A percentile compares a stretch with the other conserved stretches of the same genome.
These are phyloP conservation scores for Scutellaria minor DNA, from an alignment of 257 asterid genomes.

Conservation along the genomic window DNA sequence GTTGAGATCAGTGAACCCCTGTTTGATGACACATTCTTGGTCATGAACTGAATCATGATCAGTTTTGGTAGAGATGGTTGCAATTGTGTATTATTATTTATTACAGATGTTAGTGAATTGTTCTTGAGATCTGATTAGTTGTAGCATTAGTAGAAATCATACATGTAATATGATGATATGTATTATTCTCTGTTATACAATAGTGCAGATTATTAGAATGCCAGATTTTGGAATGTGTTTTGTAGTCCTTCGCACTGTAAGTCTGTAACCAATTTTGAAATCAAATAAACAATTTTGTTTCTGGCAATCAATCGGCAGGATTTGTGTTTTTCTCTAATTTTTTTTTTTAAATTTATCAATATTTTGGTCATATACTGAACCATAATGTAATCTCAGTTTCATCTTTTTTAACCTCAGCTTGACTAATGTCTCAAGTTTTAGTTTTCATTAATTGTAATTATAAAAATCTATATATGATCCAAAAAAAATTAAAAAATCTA, in stretches of 20 bases:
- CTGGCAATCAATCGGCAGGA: not conserved
- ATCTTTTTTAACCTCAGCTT: too few species aligned
- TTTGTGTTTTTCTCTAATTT: not conserved
- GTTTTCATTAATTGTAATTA: too few species aligned
- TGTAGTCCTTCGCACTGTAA: not conserved
- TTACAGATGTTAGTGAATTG: not conserved
- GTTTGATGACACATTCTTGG: not conserved
- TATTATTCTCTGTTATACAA: not conserved
- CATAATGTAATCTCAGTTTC: not conserved
- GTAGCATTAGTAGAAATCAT: conserved; percentile 12
- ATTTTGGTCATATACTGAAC: not conserved
- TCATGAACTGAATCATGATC: not conserved
- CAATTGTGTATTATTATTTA: conserved; percentile 13
- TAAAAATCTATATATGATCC: too few species aligned
- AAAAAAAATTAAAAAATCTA: not conserved
- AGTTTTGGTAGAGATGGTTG: conserved; percentile 26
- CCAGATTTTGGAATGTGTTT: not conserved
- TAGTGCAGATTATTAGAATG: conserved; percentile 6
- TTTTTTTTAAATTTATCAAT: too few species aligned
- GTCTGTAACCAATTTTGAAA: conserved; percentile 9
- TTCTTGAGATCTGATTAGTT: conserved; percentile 17
- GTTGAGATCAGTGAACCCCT: conserved; percentile 22
- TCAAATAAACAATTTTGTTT: not conserved
- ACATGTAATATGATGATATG: not conserved
- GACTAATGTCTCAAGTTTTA: too few species aligned